Evolutionary conservation across 139 green algal genomes (phyloP).

Genomic region (Haematococcus lacustris): DNA sequence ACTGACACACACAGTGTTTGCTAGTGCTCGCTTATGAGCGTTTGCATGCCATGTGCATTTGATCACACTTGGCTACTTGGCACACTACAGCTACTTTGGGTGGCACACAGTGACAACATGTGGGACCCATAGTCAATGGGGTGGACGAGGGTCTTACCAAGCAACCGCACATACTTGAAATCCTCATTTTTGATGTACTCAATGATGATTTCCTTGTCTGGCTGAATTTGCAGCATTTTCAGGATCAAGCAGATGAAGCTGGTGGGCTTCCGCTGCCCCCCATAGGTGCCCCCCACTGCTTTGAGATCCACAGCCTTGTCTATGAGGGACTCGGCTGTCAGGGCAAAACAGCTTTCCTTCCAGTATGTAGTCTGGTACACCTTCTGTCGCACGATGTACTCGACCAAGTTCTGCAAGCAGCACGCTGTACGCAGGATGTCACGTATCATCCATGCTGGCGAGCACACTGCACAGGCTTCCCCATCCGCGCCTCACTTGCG

Average conservation of each 20-base stretch:
- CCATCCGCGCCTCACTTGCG: conserved; percentile 53
- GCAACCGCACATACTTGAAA: conserved; percentile 89
- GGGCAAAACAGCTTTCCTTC: conserved; percentile 97
- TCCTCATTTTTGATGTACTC: conserved; percentile 98
- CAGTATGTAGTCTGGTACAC: conserved; percentile 94
- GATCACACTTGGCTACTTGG: too few relatives aligned
- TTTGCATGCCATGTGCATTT: too few relatives aligned
- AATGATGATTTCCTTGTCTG: conserved; percentile 94
- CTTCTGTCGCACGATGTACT: conserved; percentile 85
- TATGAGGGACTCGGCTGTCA: conserved; percentile 89
- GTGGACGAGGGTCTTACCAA: too few relatives aligned
- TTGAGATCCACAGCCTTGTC: conserved; percentile 89
- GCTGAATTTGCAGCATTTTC: conserved; percentile 98
- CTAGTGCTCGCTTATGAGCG: too few relatives aligned
- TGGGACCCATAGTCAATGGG: too few relatives aligned
- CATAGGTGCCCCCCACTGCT: conserved; percentile 75
- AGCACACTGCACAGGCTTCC: neutral
- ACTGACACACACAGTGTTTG: too few relatives aligned
- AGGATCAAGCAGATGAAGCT: conserved; percentile 93
- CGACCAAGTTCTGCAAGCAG: conserved; percentile 79
- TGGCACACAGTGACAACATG: too few relatives aligned
- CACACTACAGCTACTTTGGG: too few relatives aligned
- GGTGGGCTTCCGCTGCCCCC: conserved; percentile 73
- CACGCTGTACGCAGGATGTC: too few relatives aligned
- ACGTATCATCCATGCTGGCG: neutral